phyloP scores from a whole-genome alignment of 805 yeast species.

The Metschnikowia reukaufii region DNA sequence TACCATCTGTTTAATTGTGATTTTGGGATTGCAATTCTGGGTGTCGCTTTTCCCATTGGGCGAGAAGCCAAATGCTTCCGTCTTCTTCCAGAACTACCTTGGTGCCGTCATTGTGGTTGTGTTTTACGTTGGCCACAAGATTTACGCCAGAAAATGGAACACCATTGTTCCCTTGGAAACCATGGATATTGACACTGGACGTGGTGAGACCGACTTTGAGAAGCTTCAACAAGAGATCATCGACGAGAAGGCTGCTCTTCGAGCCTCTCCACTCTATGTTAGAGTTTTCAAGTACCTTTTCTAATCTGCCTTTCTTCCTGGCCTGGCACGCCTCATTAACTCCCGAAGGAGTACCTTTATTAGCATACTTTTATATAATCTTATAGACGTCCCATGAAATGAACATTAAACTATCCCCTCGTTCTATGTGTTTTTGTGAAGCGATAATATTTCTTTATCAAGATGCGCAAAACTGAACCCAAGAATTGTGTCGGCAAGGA shows the following conservation, averaged over 20 bases:
- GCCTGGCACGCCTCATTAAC: not conserved
- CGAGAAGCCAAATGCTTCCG: slow-evolving; percentile 19
- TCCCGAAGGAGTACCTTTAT: not conserved
- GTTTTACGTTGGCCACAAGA: slow-evolving; percentile 26
- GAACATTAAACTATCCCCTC: not conserved
- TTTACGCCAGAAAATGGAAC: slow-evolving; percentile 23
- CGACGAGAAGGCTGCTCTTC: slow-evolving; percentile 19
- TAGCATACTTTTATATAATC: slow-evolving; percentile 2
- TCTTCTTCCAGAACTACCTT: slow-evolving; percentile 28
- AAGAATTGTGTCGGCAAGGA: slow-evolving; percentile 48
- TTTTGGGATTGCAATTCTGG: slow-evolving; percentile 30
- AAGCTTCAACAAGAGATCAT: slow-evolving; percentile 23
- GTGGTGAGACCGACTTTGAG: slow-evolving; percentile 26
- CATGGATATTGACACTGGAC: slow-evolving; percentile 29
- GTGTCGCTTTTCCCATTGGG: slow-evolving; percentile 29
- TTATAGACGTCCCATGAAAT: not conserved
- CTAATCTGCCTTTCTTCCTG: not conserved
- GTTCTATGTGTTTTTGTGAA: slow-evolving; percentile 4
- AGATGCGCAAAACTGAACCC: slow-evolving; percentile 43
- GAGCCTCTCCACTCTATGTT: slow-evolving; percentile 16
- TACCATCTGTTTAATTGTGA: slow-evolving; percentile 23
- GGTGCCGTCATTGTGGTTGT: slow-evolving; percentile 26
- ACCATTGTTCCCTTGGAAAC: slow-evolving; percentile 21
- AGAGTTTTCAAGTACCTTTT: slow-evolving; percentile 20
- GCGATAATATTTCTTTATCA: slow-evolving; percentile 33